Conservation (phyloP, 345 rosid species). For the Linum trigynum region DNA sequence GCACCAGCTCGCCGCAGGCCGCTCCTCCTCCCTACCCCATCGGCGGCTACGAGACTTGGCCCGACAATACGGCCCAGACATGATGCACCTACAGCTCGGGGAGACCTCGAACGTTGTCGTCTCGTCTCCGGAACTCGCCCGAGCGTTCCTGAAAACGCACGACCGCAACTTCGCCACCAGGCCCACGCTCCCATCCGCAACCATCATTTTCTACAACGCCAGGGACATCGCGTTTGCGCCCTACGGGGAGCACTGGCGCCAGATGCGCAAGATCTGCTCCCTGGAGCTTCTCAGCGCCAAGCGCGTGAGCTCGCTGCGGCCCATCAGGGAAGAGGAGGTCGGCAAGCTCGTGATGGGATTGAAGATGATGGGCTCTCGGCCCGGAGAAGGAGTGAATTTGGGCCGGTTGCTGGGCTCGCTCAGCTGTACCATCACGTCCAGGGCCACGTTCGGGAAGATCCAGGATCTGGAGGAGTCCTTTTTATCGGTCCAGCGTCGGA, state of each 20-base stretch:
- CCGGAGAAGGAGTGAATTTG: too few relatives aligned
- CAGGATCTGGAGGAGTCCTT: too few relatives aligned
- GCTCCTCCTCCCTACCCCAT: neutral
- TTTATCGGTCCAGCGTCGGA: too few relatives aligned
- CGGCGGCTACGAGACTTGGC: neutral
- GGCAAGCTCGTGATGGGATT: too few relatives aligned
- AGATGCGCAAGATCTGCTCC: neutral
- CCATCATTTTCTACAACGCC: neutral
- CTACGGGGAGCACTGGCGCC: neutral
- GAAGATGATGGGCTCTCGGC: too few relatives aligned
- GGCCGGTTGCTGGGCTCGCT: too few relatives aligned
- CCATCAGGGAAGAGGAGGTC: conserved; percentile 9
- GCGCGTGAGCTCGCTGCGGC: neutral
- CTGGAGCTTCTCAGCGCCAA: conserved; percentile 2
- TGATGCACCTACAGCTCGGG: conserved; percentile 5
- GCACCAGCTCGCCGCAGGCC: neutral
- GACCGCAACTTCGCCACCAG: neutral
- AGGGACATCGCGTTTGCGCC: too few relatives aligned
- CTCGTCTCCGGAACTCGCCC: conserved; percentile 3
- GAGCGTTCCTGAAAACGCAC: conserved; percentile 6
- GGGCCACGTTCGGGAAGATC: too few relatives aligned
- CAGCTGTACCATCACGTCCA: too few relatives aligned
- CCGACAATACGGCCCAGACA: neutral
- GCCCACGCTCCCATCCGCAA: neutral
- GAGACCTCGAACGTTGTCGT: neutral